Base-by-base conservation (phyloP, 495 filamentous ascomycete species). In the Penicillium salamii region DNA sequence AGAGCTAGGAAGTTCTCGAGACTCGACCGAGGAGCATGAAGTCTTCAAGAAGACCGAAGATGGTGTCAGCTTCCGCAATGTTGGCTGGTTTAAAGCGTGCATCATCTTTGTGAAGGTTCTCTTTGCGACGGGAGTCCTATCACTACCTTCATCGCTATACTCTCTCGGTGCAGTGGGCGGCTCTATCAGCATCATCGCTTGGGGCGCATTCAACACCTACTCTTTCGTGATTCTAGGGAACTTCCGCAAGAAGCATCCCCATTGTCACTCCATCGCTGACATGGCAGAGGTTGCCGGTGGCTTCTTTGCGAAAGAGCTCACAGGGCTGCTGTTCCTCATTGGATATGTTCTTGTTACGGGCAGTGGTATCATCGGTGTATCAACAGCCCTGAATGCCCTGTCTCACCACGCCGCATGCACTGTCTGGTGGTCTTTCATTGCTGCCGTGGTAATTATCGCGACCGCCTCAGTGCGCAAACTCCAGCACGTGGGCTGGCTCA, bases 281-380 rank as follows among this genome's bases (percentile, higher is more conserved):
- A 87, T 81, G 35, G 82, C 83, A 4, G 59, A 78, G 20, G 68
- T 91, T 19, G 75, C 87, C 34, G 77, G 80, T 55, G 86, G 85
- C 2, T 66, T 54, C 13, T 61, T 79, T 18, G 81, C 56, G 7
- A 61, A 63, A 7, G 67, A 68, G 39, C 34, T 78, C 1, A 63
- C 69, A 3, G 76, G 75, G 0, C 44, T 63, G 2, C 43, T 77
- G 2, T 78, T 78, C 55, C 55, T 79, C 39, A 48, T 78, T 17
- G 66, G 67, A 11, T 78, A 75, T 42, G 67, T 74, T 29, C 63
- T 81, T 13, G 68, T 64, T 39, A 49, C 68, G 3, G 72, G 65
- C 1, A 69, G 71, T 13, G 75, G 75, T n/a, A 73, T 79, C 11
- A 58, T 79, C 13, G 72, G 70, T 1, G 63, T 77, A 0, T 79